Evolutionary conservation across 306 rosid genomes (phyloP), one percentile per base, ranked within the genome.

Genomic region (Mucuna pruriens): DNA sequence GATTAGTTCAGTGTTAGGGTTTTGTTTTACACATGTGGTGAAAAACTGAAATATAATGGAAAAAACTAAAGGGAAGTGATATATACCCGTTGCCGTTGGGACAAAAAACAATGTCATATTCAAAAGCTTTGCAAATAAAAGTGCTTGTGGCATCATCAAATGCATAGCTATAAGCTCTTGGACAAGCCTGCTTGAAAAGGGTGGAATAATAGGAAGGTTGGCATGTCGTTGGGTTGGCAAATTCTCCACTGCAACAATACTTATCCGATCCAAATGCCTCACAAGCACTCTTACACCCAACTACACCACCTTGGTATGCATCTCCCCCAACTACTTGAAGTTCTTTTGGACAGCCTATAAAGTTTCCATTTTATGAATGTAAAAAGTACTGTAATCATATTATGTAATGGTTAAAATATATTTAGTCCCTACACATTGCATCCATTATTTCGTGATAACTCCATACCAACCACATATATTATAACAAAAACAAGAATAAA

Each of bases 101-200:
- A 70, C 98, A 94, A 77, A 94, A 94, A 48, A 92, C 68, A 76
- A 94, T 81, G 82, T 88, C 85, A 75, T 94, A 94, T 63, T 91
- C 90, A 78, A 68, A 75, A 46, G 98, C 98, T 76, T 91, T 94
- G 91, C 97, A 94, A 31, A 97, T 90, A 80, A 92, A 94, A 72
- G 92, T 92, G 89, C 98, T 94, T 12, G 90, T 91, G 66, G 92
- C 95, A 81, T 94, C 98, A 67, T 94, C 97, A 81, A 85, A 94
- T 55, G 98, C 97, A 74, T 91, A 94, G 80, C 98, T 94, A 63
- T 94, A 94, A 31, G 97, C 98, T 73, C 85, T 92, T 12, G 97
- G 98, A 84, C 98, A 94, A 65, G 98, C 98, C 63, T 58, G 69
- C 86, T 94, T 94, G 90, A 94, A 94, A 69, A 94, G 85, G 71